phyloP scores from a whole-genome alignment of 108 stramenopile genomes.

The Nannochloropsis salina region DNA sequence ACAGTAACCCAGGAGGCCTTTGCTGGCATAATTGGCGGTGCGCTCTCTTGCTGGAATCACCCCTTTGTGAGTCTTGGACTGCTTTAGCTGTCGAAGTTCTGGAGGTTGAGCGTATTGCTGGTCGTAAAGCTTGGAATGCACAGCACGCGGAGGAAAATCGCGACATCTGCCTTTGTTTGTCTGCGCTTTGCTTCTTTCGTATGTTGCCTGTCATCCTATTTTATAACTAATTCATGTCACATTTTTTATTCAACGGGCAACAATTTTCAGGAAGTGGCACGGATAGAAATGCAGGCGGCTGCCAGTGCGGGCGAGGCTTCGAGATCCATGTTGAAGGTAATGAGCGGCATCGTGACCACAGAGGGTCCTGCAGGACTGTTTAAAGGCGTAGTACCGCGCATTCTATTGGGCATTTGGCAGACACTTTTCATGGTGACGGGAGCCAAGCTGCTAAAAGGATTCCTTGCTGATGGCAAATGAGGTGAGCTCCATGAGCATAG shows the following conservation, averaged over 20 bases:
- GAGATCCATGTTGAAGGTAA: constrained; percentile 11
- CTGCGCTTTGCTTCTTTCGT: not conserved
- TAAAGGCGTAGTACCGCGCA: constrained; percentile 39
- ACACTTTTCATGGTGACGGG: constrained; percentile 43
- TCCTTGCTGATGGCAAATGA: not conserved
- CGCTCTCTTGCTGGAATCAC: constrained; percentile 45
- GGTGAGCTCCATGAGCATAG: not conserved
- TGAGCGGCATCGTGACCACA: constrained; percentile 30
- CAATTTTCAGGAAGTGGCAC: constrained; percentile 27
- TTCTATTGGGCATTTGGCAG: constrained; percentile 31
- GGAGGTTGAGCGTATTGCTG: no score
- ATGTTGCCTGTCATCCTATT: not conserved
- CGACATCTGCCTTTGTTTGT: not conserved
- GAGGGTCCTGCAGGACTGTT: constrained; percentile 33
- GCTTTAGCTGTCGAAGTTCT: no score
- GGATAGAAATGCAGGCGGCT: constrained; percentile 40
- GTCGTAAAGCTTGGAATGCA: no score
- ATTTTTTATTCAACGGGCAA: not conserved
- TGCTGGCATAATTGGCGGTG: constrained; percentile 42
- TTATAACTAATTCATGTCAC: not conserved
- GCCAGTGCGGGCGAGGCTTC: constrained; percentile 35
- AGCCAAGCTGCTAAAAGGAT: constrained; percentile 32
- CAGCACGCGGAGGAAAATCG: no score
- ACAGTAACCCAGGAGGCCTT: constrained; percentile 26
- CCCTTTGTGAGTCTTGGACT: constrained; percentile 30